Base-by-base conservation (phyloP, 225 moss, liverwort and hornwort genomes). In the Sphagnum contortum region DNA sequence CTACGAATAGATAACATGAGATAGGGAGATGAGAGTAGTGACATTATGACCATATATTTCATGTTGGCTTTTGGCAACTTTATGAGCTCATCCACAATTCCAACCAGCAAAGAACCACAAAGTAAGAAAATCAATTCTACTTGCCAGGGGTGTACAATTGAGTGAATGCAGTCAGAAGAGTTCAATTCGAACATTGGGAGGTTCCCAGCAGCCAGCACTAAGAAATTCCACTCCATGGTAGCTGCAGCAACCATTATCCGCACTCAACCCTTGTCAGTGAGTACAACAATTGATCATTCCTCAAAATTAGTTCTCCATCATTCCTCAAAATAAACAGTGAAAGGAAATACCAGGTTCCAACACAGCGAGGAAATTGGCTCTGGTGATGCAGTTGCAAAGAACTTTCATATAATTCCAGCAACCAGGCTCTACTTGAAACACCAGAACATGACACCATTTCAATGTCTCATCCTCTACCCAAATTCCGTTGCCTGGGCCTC, bases 391-490 rank as follows among this genome's bases (percentile, higher is more conserved):
- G 3, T 56, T 57, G 55, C 57, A 66, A 12, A 45, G 52, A 72
- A 73, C 72, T 75, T 77, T 84, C 75, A 29, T 29, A 80, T 77
- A 77, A 77, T 75, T 77, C 72, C 59, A 75, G 56, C 66, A 77
- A 53, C 72, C 66, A 70, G 77, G 72, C 29, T 29, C 66, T 69
- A 63, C 60, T 73, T 71, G 76, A 29, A 67, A 69, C 76, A 69
- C 67, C 74, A 83, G 51, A 71, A 74, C 74, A 79, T 74, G 71
- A 73, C 67, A 65, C 73, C 67, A 59, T 61, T 29, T 71, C 74
- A 75, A 71, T 68, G 74, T 76, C 76, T 79, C 79, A 76, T 76
- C 76, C 79, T 75, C 71, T 69, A 82, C 45, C 64, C 64, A 77
- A 64, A 69, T 63, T 71, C 67, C 54, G 61, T 68, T 65, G 74